Base-by-base conservation (phyloP, 2,329 filamentous ascomycete species). In the Botrytis galanthina region DNA sequence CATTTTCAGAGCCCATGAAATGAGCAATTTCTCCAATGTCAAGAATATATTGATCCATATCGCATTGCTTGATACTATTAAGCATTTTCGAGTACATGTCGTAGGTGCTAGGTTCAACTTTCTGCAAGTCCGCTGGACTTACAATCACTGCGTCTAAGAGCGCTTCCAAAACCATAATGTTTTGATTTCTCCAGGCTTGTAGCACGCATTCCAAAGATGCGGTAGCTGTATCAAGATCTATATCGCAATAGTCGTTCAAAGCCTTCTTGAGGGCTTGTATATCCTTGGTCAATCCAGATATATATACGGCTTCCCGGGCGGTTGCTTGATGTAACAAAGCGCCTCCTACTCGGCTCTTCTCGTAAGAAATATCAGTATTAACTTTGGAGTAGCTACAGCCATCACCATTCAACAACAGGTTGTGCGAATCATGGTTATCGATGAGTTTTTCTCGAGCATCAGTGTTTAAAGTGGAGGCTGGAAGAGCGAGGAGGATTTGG, bases 121-220 rank as follows among this genome's bases (percentile, higher is more conserved):
- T 46, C n/a, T 69, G 29, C 48, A 74, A 20, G 9, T 57, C 72
- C 4, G 29, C 18, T 26, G 68, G 32, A 10, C 39, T 66, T 22
- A 68, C 42, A 16, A 63, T 29, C 4, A 64, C 72, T 26, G 60
- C 29, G 9, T 61, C 63, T n/a, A 69, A 48, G 29, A 72, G 37
- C 7, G 29, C 48, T 12, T 69, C 51, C 29, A 72, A n/a, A 18
- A 72, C 63, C 9, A 46, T 9, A 5, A n/a, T 29, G n/a, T 26
- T 57, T 1, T 69, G 18, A 48, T 54, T 74, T 29, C 7, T 63
- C 75, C 75, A 77, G 29, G 66, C 66, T 37, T 70, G 54, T 14
- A 74, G 57, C 18, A 78, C 70, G 29, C 59, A 74, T n/a, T 76
- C 73, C 26, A 77, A 44, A 10, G 72, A 63, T 26, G 70, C 60